Conservation (phyloP, 768 basidiomycete species). For the Phanerochaete carnosa region DNA sequence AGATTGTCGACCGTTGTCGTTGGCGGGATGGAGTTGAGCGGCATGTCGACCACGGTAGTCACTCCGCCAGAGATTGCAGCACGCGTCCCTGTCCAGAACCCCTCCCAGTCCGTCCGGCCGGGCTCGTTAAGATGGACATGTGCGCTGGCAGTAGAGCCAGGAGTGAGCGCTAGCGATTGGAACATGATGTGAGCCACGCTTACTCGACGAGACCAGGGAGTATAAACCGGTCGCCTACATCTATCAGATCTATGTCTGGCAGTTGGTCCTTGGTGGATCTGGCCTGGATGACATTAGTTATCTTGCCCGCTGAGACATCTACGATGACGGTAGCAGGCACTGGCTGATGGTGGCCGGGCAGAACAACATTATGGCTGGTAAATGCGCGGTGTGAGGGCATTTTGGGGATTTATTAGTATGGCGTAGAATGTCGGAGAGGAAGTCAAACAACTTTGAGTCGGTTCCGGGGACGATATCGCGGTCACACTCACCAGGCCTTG, state of each 20-base stretch:
- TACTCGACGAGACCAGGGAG: conserved; percentile 57
- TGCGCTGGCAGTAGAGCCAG: conserved; percentile 43
- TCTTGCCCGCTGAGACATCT: conserved; percentile 36
- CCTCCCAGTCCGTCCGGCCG: conserved; percentile 92
- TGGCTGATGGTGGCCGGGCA: conserved; percentile 22
- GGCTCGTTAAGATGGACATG: conserved; percentile 96
- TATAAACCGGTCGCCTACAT: conserved; percentile 37
- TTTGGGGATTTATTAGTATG: too few relatives aligned
- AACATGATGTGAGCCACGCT: conserved; percentile 18
- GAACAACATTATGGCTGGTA: conserved; percentile 23
- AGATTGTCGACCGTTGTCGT: conserved; percentile 85
- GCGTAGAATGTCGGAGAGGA: too few relatives aligned
- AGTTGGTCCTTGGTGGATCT: conserved; percentile 15
- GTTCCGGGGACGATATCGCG: too few relatives aligned
- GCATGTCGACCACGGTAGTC: conserved; percentile 98
- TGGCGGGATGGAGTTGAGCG: conserved; percentile 94
- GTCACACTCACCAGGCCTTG: too few relatives aligned
- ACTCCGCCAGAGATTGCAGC: conserved; percentile 93
- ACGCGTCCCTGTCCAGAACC: conserved; percentile 85
- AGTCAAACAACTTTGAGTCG: too few relatives aligned
- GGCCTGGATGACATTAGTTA: conserved; percentile 30
- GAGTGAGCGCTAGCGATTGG: background rate
- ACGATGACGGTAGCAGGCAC: conserved; percentile 41
- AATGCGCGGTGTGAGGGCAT: conserved; percentile 13
- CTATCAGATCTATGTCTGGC: conserved; percentile 27